Base-by-base conservation (phyloP, 192 early-diverging fungal species). In the Funneliformis mosseae region DNA sequence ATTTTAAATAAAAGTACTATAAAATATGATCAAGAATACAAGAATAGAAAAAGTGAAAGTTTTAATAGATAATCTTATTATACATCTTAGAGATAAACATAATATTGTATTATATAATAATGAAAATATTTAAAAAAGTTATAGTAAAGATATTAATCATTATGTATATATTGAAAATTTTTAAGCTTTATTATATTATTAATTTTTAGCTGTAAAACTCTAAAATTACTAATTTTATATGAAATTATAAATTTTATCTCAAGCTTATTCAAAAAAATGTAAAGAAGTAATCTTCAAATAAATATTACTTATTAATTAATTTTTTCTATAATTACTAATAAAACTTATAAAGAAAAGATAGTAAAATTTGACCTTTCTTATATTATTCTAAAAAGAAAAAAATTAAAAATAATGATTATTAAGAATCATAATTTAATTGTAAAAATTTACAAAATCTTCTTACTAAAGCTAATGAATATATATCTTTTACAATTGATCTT, bases 321-420 rank as follows among this genome's bases (percentile, higher is more conserved):
- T 41, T 42, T 18, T 70, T 41, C 18, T 6, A 18, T 42, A 42
- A 21, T 21, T 43, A 42, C 21, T 42, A 7, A n/a, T 42, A n/a
- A n/a, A n/a, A n/a, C 18, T 46, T 71, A 71, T 46, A 71, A 7
- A 71, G 69, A 71, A 71, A 71, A 71, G 23, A 71, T 71, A 5
- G 0, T 18, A 23, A 7, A 23, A 23, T 71, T 71, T 71, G 42
- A 71, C 46, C 21, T 10, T 46, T 46, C 45, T 46, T 46, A 10
- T 46, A 45, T 9, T 71, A 39, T 71, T 21, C 42, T n/a, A 21
- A 7, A n/a, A 23, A 42, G 41, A 33, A 41, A 71, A 23, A 71
- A 71, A 39, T 46, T 71, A 8, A 42, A 43, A 43, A 71, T 16
- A 45, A 71, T 71, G 69, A 71, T 71, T 38, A 18, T 21, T 23